Base-by-base conservation (phyloP, 345 rosid genomes). In the Lepidium didymum region DNA sequence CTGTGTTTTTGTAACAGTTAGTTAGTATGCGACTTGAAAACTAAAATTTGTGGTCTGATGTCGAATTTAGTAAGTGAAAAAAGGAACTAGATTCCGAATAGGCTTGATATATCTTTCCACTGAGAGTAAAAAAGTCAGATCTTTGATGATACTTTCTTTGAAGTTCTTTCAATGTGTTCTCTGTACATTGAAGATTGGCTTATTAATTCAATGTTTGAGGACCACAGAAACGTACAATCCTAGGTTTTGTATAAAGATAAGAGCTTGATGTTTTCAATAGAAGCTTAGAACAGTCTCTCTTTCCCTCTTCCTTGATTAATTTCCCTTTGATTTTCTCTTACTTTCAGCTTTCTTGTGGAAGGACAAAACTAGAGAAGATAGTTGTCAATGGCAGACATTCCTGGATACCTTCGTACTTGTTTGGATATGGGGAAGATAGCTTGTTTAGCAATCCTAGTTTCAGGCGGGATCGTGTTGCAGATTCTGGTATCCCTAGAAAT, bases 391-490 rank as follows among this genome's bases (percentile, higher is more conserved):
- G 95, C 83, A 45, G 94, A 93, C 74, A 33, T 90, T 80, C 94
- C 96, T 3, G 85, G 89, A 75, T 70, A 94, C 76, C 2, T 90
- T 16, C 83, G 82, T 23, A 59, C 88, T 62, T 94, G 99, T 81
- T 84, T 87, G 79, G 90, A 86, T 10, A 75, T 80, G 2, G 97
- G 99, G 44, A 91, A 88, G 62, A 87, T 94, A 73, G 95, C 90
- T 70, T 76, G 67, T 38, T 72, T 94, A 79, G 99, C 97, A 3
- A 90, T 94, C 70, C 69, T 93, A 73, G 98, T 90, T 60, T 87
- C 98, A 0, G 87, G 81, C 62, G 98, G 97, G 37, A 73, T 93
- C 65, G 94, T 88, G 31, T 72, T 93, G 70, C 98, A 93, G 84
- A 81, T 93, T 63, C 76, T 93, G 97, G 98, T 93, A 45, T 59